Percentiles rank a stretch among this genome's conserved stretches.
These are phyloP conservation scores for Fragaria ananassa DNA, from an alignment of 306 rosid genomes.

Conservation along the genomic window DNA sequence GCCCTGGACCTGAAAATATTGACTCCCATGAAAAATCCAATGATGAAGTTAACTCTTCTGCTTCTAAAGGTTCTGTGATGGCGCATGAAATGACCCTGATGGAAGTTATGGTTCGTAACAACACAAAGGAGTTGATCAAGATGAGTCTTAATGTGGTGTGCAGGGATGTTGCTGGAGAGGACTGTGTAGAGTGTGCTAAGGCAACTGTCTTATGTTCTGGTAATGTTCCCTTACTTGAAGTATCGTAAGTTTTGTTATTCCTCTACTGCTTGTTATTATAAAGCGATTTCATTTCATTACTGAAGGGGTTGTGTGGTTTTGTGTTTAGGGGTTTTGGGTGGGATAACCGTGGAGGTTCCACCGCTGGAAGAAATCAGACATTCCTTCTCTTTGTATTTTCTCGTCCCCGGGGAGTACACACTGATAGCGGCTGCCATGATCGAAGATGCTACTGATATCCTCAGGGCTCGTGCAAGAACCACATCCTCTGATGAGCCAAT, in stretches of 20 bases:
- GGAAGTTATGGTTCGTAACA: conserved; percentile 89
- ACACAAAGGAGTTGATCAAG: conserved; percentile 79
- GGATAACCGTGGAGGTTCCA: conserved; percentile 72
- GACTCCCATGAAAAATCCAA: conserved; percentile 26
- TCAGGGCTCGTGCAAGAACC: conserved; percentile 77
- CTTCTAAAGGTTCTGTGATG: conserved; percentile 59
- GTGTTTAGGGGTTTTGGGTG: conserved; percentile 65
- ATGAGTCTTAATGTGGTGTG: conserved; percentile 76
- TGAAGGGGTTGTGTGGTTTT: not conserved
- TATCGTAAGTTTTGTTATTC: not conserved
- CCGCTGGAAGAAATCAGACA: conserved; percentile 70
- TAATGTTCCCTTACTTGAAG: conserved; percentile 29
- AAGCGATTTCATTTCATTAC: not conserved
- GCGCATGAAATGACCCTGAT: conserved; percentile 82
- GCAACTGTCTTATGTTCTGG: conserved; percentile 91
- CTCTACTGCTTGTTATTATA: too few species aligned
- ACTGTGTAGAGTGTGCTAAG: conserved; percentile 72
- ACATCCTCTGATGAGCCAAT: conserved; percentile 71
- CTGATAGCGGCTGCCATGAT: conserved; percentile 77
- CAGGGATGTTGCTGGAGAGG: conserved; percentile 95
- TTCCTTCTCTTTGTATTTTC: conserved; percentile 80
- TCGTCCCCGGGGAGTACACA: conserved; percentile 89
- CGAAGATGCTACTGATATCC: conserved; percentile 74
- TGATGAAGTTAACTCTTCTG: conserved; percentile 28
- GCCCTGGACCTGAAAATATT: conserved; percentile 32